Base-by-base conservation (phyloP, 371 early-diverging fungal species). In the Syncephalastrum monosporum region DNA sequence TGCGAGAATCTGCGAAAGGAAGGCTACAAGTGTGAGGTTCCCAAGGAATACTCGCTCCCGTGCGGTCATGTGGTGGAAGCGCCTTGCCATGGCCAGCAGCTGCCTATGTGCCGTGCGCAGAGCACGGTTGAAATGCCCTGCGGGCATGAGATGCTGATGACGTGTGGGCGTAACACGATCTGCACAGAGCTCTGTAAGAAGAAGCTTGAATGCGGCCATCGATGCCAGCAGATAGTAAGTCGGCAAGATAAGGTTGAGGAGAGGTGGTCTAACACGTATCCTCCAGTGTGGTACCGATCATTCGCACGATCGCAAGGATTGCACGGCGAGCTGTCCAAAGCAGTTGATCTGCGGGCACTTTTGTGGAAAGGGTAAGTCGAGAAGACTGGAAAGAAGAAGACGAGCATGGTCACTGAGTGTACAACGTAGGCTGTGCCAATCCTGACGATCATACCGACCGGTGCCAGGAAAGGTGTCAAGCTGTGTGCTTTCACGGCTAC, bases 271-370 rank as follows among this genome's bases (percentile, higher is more conserved):
- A 6, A 33, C 10, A 33, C 12, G 38, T 33, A 49, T 57, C 46
- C 10, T 16, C 13, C 47, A 71, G 76, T 81, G 81, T 56, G 71
- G 72, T 19, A 48, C 24, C 1, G 21, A 55, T 5, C 77, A 78
- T 48, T 47, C 53, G 2, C 79, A 81, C 53, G 50, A 47, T 3
- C 60, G 78, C 15, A 46, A n/a, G 3, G 23, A 63, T 24, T 81
- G 81, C 50, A 59, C 41, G 3, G 60, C 62, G 2, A 56, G 53
- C 44, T 81, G 81, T 42, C 50, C 75, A 7, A 81, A 78, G 43
- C 61, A 65, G 47, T 53, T 81, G n/a, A 72, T 81, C 7, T 81
- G 81, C 55, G 79, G 81, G 1, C 81, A 81, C 56, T 17, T 52
- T 16, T 81, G 81, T 55, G 64, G 68, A 1, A 71, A 74, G 42